Evolutionary conservation across 768 basidiomycete genomes (phyloP), one percentile per base, ranked within the genome.

Genomic region (Collybiopsis confluens): DNA sequence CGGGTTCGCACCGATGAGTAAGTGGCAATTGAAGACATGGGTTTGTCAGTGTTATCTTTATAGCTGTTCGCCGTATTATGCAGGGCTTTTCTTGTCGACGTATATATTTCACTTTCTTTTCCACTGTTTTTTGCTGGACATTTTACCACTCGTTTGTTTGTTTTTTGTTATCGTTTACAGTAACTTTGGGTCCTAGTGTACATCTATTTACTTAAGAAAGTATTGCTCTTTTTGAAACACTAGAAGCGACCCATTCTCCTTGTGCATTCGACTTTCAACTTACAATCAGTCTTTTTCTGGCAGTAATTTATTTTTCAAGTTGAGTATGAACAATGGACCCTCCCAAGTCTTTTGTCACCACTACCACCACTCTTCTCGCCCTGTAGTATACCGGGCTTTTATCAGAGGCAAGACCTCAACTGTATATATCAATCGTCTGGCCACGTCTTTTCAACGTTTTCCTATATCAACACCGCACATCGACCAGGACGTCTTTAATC

Each of bases 1-100:
- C 82, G 9, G 79, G 83, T 40, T 83, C 84, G 23, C 79, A 81
- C 60, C 78, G 77, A 56, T 82, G 66, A 48, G 35, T 43, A n/a
- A n/a, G n/a, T n/a, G n/a, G n/a, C n/a, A n/a, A n/a, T n/a, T n/a
- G n/a, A n/a, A n/a, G n/a, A n/a, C n/a, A n/a, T n/a, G n/a, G n/a
- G n/a, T n/a, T n/a, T n/a, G n/a, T n/a, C n/a, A n/a, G n/a, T n/a
- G n/a, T n/a, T n/a, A 45, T 54, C 30, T 33, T 33, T 33, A 33
- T 59, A 37, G 24, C 44, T 51, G 50, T 18, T 36, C 42, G 13
- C 61, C 62, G 58, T 52, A 47, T 48, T 59, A 55, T 60, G 54
- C 54, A 56, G 49, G 60, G 54, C 58, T 64, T 55, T 54, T 56
- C 38, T 52, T 50, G 55, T 46, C 44, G 43, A 33, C 46, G 46